phyloP scores from a whole-genome alignment of 176 grass and related monocot species.

The Aegilops speltoides region DNA sequence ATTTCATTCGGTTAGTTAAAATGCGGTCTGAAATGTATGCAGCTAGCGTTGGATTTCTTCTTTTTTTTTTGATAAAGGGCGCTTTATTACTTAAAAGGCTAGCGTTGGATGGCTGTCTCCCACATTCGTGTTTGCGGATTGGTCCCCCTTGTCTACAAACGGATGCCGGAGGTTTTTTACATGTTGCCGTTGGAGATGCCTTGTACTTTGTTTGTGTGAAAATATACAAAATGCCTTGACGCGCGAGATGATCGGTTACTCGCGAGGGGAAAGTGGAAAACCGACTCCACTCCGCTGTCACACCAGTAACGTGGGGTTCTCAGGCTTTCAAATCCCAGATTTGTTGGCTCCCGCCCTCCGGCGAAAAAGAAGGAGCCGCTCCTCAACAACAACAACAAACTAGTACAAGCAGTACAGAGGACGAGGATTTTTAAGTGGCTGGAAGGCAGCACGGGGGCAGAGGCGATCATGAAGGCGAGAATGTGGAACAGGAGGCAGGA shows the following conservation, averaged over 20 bases:
- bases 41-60: too few species aligned
- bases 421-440: slow-evolving; percentile 5
- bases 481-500: slow-evolving; percentile 28
- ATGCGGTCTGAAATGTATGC: too few species aligned
- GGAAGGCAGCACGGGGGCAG: background rate
- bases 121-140: too few species aligned
- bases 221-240: too few species aligned
- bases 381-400: background rate
- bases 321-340: slow-evolving; percentile 34
- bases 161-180: too few species aligned
- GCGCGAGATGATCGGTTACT: background rate
- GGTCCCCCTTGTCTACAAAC: too few species aligned
- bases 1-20: too few species aligned
- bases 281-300: background rate
- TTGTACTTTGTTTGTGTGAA: too few species aligned
- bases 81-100: too few species aligned
- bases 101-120: too few species aligned
- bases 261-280: background rate
- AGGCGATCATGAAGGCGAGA: slow-evolving; percentile 19
- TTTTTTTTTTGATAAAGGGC: too few species aligned
- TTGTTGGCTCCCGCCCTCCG: slow-evolving; percentile 26
- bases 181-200: too few species aligned
- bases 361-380: slow-evolving; percentile 12
- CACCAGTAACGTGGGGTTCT: slow-evolving; percentile 4
- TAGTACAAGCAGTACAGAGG: slow-evolving; percentile 9